Evolutionary conservation across 257 asterid genomes (phyloP).

Genomic region (Rauvolfia tetraphylla): DNA sequence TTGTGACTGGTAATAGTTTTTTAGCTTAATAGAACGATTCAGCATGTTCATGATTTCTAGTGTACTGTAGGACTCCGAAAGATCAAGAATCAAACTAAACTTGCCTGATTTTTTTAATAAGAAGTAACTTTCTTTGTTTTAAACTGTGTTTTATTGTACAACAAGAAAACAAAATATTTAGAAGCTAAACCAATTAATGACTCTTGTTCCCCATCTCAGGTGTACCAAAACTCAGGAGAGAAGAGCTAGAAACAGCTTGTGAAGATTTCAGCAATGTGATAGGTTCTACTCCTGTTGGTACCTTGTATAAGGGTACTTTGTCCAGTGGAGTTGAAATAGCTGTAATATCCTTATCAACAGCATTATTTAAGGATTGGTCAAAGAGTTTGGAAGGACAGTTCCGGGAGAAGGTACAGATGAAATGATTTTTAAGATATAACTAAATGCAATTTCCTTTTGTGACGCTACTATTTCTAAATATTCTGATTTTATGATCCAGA

Average conservation of each 20-base stretch:
- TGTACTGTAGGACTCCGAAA: background rate
- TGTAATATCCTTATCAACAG: conserved; percentile 55
- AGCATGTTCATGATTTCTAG: background rate
- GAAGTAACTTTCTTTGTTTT: background rate
- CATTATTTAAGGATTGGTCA: conserved; percentile 74
- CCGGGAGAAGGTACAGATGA: conserved; percentile 60
- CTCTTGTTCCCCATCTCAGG: conserved; percentile 32
- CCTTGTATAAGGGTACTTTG: conserved; percentile 75
- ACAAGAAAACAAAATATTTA: background rate
- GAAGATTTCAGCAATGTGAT: conserved; percentile 91
- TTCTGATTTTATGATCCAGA: conserved; percentile 40
- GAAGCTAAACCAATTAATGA: background rate
- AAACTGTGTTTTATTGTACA: background rate
- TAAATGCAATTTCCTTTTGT: background rate
- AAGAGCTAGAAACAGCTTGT: conserved; percentile 81
- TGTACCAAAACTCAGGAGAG: conserved; percentile 77
- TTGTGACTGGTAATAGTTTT: conserved; percentile 57
- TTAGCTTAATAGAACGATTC: background rate
- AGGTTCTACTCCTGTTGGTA: conserved; percentile 57
- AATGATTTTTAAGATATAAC: background rate
- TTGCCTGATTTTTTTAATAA: background rate
- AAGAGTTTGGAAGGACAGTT: conserved; percentile 57
- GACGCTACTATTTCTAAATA: conserved; percentile 1
- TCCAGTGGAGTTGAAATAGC: conserved; percentile 94
- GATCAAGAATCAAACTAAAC: background rate